Evolutionary conservation across 768 basidiomycete species (phyloP).

Genomic region (Pisolithus orientalis): DNA sequence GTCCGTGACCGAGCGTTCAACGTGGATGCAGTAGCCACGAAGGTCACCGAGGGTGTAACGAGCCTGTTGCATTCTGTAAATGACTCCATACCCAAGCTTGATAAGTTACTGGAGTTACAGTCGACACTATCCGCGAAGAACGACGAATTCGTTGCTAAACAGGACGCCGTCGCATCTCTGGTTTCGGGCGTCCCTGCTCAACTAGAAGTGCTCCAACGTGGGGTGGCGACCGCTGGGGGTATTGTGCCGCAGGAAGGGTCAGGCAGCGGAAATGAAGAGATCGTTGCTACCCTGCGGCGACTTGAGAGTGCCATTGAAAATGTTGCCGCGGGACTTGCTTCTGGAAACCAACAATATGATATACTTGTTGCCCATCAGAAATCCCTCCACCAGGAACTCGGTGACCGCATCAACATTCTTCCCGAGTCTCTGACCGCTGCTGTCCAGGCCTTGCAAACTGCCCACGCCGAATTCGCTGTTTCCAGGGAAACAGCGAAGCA

Average conservation of each 20-base stretch:
- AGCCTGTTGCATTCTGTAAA: slow-evolving; percentile 37
- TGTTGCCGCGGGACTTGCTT: slow-evolving; percentile 46
- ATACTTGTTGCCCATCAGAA: slow-evolving; percentile 47
- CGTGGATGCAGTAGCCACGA: slow-evolving; percentile 49
- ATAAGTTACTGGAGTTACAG: slow-evolving; percentile 37
- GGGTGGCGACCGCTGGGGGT: slow-evolving; percentile 30
- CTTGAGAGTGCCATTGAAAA: slow-evolving; percentile 47
- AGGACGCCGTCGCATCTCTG: slow-evolving; percentile 34
- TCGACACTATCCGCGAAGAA: slow-evolving; percentile 34
- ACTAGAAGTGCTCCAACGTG: slow-evolving; percentile 38
- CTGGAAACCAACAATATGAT: slow-evolving; percentile 39
- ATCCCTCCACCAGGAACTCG: slow-evolving; percentile 44
- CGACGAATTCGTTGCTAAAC: slow-evolving; percentile 31
- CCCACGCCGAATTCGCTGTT: slow-evolving; percentile 55
- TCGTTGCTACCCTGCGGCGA: slow-evolving; percentile 32
- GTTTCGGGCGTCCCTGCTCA: slow-evolving; percentile 44
- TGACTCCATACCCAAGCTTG: slow-evolving; percentile 35
- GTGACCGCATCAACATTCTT: slow-evolving; percentile 48
- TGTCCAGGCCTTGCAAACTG: slow-evolving; percentile 49
- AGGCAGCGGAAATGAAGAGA: slow-evolving; percentile 13
- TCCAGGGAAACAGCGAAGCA: slow-evolving; percentile 52
- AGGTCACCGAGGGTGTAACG: slow-evolving; percentile 49
- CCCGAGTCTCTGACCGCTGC: slow-evolving; percentile 54
- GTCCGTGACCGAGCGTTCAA: slow-evolving; percentile 70
- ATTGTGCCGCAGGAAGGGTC: slow-evolving; percentile 11